Percentiles rank a stretch among this genome's conserved stretches.
Evolutionary conservation across 2,329 filamentous ascomycete genomes (phyloP).

Genomic region (Lojkania enalia): DNA sequence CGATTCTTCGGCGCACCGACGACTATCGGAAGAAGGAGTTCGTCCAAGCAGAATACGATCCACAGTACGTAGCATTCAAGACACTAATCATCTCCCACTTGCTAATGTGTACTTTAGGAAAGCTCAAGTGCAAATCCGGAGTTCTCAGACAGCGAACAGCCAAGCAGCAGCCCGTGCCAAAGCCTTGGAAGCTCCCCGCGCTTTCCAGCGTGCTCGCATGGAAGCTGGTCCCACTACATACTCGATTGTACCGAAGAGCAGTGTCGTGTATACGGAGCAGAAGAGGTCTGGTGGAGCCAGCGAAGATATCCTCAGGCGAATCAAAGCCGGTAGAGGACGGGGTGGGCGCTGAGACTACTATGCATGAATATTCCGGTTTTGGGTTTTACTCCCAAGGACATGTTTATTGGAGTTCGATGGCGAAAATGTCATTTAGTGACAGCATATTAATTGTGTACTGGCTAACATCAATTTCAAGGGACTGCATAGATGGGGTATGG

Average conservation of each 20-base stretch:
- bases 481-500: too few species aligned
- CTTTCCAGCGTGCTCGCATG: conserved; percentile 62
- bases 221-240: conserved; percentile 64
- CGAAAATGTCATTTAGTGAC: too few species aligned
- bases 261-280: conserved; percentile 42
- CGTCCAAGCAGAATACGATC: conserved; percentile 62
- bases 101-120: conserved; percentile 28
- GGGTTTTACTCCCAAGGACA: too few species aligned
- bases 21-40: conserved; percentile 90
- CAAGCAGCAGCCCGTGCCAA: conserved; percentile 49
- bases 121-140: conserved; percentile 31
- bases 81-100: background rate
- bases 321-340: conserved; percentile 28
- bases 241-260: conserved; percentile 65
- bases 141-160: conserved; percentile 29
- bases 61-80: conserved; percentile 46
- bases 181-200: conserved; percentile 56
- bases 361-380: too few species aligned
- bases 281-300: conserved; percentile 28
- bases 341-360: conserved; percentile 14
- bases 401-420: too few species aligned
- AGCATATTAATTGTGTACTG: too few species aligned
- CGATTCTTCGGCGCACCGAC: conserved; percentile 89
- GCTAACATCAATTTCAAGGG: too few species aligned
- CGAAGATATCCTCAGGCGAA: conserved; percentile 34